Percentiles rank a stretch among this genome's conserved stretches.
These are phyloP conservation scores for Rickenella mellea DNA, from an alignment of 768 basidiomycete genomes.

Conservation along the genomic window DNA sequence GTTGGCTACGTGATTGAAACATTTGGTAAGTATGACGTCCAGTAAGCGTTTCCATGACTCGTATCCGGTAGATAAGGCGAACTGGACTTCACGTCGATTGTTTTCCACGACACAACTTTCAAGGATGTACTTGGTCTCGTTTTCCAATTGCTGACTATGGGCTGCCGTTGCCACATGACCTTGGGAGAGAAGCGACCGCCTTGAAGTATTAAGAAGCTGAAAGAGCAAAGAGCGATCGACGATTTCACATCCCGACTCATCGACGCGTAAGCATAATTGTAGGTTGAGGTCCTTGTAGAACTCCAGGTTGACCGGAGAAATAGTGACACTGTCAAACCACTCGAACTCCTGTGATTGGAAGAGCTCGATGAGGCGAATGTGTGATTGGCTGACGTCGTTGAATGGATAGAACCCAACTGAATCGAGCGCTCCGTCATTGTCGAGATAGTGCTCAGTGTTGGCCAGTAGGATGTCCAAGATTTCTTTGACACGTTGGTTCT, in stretches of 20 bases:
- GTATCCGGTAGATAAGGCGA: constrained; percentile 61
- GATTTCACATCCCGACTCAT: constrained; percentile 70
- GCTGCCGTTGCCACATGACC: constrained; percentile 53
- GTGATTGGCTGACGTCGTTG: constrained; percentile 70
- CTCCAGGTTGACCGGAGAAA: constrained; percentile 48
- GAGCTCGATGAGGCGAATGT: constrained; percentile 80
- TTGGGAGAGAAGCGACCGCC: constrained; percentile 54
- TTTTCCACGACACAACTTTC: constrained; percentile 85
- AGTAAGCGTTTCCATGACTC: constrained; percentile 80
- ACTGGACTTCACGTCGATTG: constrained; percentile 69
- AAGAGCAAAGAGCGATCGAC: constrained; percentile 69
- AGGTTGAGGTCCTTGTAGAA: constrained; percentile 62
- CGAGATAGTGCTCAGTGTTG: constrained; percentile 36
- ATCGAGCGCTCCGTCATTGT: constrained; percentile 34
- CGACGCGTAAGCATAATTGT: constrained; percentile 55
- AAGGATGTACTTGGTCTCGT: constrained; percentile 68
- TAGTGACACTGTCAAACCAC: constrained; percentile 71
- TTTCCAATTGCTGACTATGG: constrained; percentile 55
- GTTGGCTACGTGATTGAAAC: constrained; percentile 73
- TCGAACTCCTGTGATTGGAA: constrained; percentile 81
- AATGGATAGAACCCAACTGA: constrained; percentile 48
- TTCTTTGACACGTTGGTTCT: constrained; percentile 61
- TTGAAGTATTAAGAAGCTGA: constrained; percentile 53
- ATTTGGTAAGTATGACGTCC: constrained; percentile 79
- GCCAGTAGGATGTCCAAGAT: constrained; percentile 79